Evolutionary conservation across 2,329 filamentous ascomycete genomes (phyloP).

Genomic region (Colletotrichum filicis): DNA sequence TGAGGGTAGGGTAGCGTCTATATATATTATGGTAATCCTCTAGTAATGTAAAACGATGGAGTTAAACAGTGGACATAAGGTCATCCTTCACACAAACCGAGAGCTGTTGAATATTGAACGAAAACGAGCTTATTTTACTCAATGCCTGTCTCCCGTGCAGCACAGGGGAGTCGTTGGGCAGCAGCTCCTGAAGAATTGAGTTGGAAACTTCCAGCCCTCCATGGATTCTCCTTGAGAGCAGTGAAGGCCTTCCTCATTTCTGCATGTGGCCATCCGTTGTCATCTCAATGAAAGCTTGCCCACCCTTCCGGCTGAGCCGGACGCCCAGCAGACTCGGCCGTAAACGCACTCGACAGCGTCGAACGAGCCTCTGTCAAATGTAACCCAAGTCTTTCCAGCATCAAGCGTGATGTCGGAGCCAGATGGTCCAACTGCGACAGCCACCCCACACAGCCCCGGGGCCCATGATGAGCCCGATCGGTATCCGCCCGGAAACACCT

Average conservation of each 20-base stretch:
- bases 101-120: background rate
- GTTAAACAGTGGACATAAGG: no score
- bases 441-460: slow-evolving; percentile 38
- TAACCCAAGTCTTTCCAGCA: slow-evolving; percentile 42
- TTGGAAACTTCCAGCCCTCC: background rate
- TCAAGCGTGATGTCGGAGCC: slow-evolving; percentile 46
- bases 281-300: slow-evolving; percentile 33
- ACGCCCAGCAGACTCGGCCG: slow-evolving; percentile 44
- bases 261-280: background rate
- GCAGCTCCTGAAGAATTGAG: background rate
- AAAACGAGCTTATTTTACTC: background rate
- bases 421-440: slow-evolving; percentile 46
- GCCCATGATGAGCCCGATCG: slow-evolving; percentile 45
- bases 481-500: slow-evolving; percentile 43
- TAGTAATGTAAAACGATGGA: no score
- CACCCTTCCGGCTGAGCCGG: slow-evolving; percentile 43
- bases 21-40: no score
- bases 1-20: no score
- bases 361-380: slow-evolving; percentile 44
- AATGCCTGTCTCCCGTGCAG: background rate
- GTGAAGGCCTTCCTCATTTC: background rate
- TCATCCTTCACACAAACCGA: background rate
- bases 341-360: slow-evolving; percentile 45
- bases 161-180: background rate
- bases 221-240: background rate